Base-by-base conservation (phyloP, 2,329 filamentous ascomycete species). In the Neonectria punicea region DNA sequence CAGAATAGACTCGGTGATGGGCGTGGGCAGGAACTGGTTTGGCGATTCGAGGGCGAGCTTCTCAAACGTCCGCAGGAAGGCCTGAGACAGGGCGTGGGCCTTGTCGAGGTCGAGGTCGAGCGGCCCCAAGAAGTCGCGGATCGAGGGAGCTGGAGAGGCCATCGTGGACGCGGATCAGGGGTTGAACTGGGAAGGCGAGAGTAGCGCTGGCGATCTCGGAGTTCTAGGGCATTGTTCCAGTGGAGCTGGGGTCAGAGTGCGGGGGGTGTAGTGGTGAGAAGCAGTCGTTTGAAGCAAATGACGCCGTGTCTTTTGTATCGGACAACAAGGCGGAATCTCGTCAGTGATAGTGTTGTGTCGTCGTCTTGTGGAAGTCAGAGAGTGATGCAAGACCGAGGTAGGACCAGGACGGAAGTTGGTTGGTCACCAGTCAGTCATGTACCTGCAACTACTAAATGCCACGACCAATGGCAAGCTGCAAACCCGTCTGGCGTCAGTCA, bases 11-110 rank as follows among this genome's bases (percentile, higher is more conserved):
- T 89, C 87, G 4, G 86, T 86, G 69, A 90, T 88, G 51, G 88
- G 88, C 3, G 88, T 90, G 11, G 87, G 81, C 36, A 90, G 76
- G 70, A 90, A 90, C 73, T 90, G 87, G 43, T 85, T 79, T 22
- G 77, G 64, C 1, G 86, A 87, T 39, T 86, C 77, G 61, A 84
- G 82, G 22, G 88, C 85, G 50, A 90, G 79, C 7, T 78, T 72
- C 22, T 75, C 76, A 70, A 88, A 90, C 25, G 80, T 84, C 13
- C 71, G 67, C 56, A 80, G 76, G 47, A 90, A 82, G 53, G 80
- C 80, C 41, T 74, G 77, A 5, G 87, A 84, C 53, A 90, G 80
- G 30, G 75, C 70, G 65, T 84, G 76, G 39, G 86, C 80, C 53
- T 78, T 84, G 2, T 79, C 72, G 25, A 80, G 70, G 70, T 88